phyloP scores from a whole-genome alignment of 805 yeast genomes.

The Monosporozyma servazzii region DNA sequence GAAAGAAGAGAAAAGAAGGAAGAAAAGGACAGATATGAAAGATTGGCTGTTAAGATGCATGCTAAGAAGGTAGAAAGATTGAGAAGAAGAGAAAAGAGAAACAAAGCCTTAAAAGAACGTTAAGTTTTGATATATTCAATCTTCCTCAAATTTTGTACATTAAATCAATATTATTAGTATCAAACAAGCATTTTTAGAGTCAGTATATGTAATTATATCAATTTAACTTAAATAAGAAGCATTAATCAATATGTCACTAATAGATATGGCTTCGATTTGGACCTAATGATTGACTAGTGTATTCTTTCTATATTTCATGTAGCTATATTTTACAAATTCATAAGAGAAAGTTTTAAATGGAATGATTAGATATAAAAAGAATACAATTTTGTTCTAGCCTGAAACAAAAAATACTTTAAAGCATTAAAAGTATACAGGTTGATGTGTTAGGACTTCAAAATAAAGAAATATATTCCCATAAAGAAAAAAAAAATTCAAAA shows the following conservation, averaged over 20 bases:
- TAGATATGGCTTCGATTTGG: background rate
- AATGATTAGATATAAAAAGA: too few species aligned
- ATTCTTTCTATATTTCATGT: background rate
- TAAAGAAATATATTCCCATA: too few species aligned
- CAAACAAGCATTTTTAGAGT: background rate
- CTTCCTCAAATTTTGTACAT: background rate
- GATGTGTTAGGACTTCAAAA: too few species aligned
- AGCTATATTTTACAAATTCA: too few species aligned
- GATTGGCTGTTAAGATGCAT: conserved; percentile 78
- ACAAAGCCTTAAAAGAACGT: conserved; percentile 87
- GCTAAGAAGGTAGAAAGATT: conserved; percentile 85
- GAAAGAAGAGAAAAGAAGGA: conserved; percentile 73
- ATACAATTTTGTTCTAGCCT: too few species aligned
- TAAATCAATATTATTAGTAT: background rate
- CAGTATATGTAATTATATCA: background rate
- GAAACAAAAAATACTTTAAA: too few species aligned
- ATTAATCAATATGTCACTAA: background rate
- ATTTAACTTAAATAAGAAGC: background rate
- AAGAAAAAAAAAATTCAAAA: conserved; percentile 7
- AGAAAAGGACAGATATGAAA: conserved; percentile 82
- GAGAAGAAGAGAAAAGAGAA: conserved; percentile 88
- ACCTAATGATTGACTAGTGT: too few species aligned
- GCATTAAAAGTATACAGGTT: too few species aligned
- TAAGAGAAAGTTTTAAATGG: too few species aligned
- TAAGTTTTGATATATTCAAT: conserved; percentile 19